Evolutionary conservation across 31 red algal genomes (phyloP).

Genomic region (Asparagopsis taxiformis): DNA sequence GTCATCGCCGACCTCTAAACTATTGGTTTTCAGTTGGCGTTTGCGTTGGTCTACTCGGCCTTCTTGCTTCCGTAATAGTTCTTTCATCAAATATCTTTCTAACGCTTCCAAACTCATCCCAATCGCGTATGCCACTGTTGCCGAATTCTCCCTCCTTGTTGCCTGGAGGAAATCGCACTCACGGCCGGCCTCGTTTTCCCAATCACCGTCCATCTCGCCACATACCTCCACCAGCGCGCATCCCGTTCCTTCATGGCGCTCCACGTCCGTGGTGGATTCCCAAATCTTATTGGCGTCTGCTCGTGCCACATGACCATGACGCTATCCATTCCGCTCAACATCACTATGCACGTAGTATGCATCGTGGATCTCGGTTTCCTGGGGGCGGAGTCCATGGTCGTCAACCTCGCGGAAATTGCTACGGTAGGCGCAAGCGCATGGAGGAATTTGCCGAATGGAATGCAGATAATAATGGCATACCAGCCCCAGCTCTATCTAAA

Average conservation of each 20-base stretch:
- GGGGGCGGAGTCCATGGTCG: too few species aligned
- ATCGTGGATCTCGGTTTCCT: too few species aligned
- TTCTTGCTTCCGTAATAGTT: constrained; percentile 16
- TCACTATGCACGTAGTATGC: too few species aligned
- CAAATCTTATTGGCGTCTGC: constrained; percentile 2
- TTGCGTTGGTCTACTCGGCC: constrained; percentile 8
- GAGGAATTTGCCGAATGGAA: too few species aligned
- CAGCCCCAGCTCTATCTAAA: too few species aligned
- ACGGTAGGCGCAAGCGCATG: too few species aligned
- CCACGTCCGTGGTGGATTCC: constrained; percentile 9
- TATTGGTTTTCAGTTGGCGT: constrained; percentile 40
- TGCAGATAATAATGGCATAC: too few species aligned
- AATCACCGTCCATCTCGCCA: background rate
- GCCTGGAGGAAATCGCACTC: background rate
- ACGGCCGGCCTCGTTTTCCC: background rate
- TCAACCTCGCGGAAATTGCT: too few species aligned
- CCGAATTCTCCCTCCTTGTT: background rate
- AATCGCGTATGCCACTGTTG: background rate
- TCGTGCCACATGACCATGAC: background rate
- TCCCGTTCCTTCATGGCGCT: background rate
- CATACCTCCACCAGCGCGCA: background rate
- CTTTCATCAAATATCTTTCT: constrained; percentile 26
- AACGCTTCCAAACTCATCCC: constrained; percentile 6
- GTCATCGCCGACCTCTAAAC: constrained; percentile 2
- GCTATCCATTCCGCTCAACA: background rate